Base-by-base conservation (phyloP, 2,329 filamentous ascomycete genomes). In the Paecilomyces formosus region DNA sequence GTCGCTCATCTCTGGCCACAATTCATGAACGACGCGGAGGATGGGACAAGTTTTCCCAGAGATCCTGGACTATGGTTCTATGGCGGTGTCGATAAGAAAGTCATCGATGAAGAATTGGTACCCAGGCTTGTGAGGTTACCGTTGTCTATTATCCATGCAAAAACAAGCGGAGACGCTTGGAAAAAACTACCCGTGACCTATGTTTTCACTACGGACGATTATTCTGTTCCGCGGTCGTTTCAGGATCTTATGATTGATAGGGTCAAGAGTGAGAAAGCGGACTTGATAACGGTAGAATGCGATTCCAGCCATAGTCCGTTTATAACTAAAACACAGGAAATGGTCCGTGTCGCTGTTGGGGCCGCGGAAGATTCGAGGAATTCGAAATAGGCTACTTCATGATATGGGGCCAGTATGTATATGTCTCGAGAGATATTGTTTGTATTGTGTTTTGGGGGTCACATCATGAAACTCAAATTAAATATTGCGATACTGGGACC, bases 231-330 rank as follows among this genome's bases (percentile, higher is more conserved):
- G 0, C 51, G 33, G 49, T n/a, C 33, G 1, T 62, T 61, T 54
- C 64, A 64, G 58, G 60, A 64, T 54, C 28, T 62, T 0, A 64
- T 65, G 61, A 24, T 65, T 7, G 35, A 31, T 21, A 58, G 55
- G 51, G 60, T 60, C 1, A 39, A 15, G 18, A 53, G 15, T 2
- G 55, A 61, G 12, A 61, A 62, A 0, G 33, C 60, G 28, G 39
- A 58, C 15, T 11, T 64, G 9, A 58, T 55, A 50, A 28, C 58
- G 9, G 55, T 55, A 50, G 59, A 58, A 24, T 62, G 55, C 49
- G 61, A 65, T 60, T 58, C 63, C 3, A 35, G 56, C 26, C 63
- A 66, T 56, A 62, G 61, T 54, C 11, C 59, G 6, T 65, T 63
- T 35, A 33, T 65, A 18, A 60, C 58, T 3, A 58, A 51, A 31